Conservation (phyloP, 108 stramenopile genomes). For the Fragilaria radians region DNA sequence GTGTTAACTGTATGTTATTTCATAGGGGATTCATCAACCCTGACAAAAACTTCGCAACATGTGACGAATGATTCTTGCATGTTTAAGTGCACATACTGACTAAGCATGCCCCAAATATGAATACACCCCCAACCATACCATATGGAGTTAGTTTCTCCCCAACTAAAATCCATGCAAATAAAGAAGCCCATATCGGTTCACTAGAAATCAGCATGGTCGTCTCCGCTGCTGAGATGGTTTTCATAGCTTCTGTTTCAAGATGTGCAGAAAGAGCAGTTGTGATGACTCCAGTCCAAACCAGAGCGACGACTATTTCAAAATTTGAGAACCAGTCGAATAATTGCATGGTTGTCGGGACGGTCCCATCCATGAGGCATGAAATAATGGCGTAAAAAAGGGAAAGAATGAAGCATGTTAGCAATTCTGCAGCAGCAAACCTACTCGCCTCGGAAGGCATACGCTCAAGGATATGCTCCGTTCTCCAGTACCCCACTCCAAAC, state of each 20-base stretch:
- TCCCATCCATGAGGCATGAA: background rate
- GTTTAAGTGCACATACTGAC: background rate
- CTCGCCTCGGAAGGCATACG: slow-evolving; percentile 25
- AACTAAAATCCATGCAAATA: slow-evolving; percentile 44
- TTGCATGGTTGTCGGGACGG: slow-evolving; percentile 4
- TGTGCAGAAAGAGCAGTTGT: slow-evolving; percentile 56
- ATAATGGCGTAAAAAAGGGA: slow-evolving; percentile 10
- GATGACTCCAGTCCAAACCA: slow-evolving; percentile 59
- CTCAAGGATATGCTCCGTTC: slow-evolving; percentile 31
- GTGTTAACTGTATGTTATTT: too few relatives aligned
- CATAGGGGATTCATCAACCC: too few relatives aligned
- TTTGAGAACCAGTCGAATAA: slow-evolving; percentile 17
- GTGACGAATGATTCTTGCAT: too few relatives aligned
- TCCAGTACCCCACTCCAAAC: slow-evolving; percentile 71
- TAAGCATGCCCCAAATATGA: slow-evolving; percentile 28
- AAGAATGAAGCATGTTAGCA: slow-evolving; percentile 33
- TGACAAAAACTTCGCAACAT: too few relatives aligned
- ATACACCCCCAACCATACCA: slow-evolving; percentile 25
- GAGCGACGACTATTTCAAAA: slow-evolving; percentile 21
- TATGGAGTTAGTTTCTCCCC: slow-evolving; percentile 37
- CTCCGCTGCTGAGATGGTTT: slow-evolving; percentile 48
- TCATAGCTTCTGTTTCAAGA: slow-evolving; percentile 59
- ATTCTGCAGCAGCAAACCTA: slow-evolving; percentile 49
- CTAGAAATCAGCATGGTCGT: slow-evolving; percentile 65
- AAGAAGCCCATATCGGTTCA: slow-evolving; percentile 59